Conservation (phyloP, 139 green algal species). For the Yamagishiella unicocca region DNA sequence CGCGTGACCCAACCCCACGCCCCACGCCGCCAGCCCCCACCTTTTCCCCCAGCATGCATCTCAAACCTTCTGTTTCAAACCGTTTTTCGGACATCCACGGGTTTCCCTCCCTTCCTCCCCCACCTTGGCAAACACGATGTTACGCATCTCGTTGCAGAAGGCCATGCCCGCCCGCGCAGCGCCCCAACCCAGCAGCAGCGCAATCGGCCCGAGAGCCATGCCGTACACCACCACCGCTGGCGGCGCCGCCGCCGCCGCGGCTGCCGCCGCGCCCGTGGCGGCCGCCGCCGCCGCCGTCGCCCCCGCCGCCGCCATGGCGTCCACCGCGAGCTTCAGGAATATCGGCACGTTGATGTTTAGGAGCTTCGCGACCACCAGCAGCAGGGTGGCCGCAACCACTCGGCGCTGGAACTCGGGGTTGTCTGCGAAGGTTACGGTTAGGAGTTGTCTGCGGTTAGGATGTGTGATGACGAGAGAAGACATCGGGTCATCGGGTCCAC, state of each 20-base stretch:
- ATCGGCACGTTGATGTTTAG: conserved; percentile 92
- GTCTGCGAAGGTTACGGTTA: no score
- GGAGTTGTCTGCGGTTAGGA: no score
- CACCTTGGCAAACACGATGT: conserved; percentile 94
- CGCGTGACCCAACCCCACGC: background rate
- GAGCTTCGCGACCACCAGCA: conserved; percentile 83
- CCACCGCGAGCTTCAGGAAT: conserved; percentile 95
- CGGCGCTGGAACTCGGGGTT: conserved; percentile 75
- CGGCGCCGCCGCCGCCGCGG: background rate
- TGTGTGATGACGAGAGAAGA: background rate
- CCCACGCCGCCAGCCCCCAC: background rate
- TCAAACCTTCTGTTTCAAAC: no score
- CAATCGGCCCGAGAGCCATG: conserved; percentile 71
- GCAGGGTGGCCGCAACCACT: conserved; percentile 68
- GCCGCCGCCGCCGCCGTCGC: background rate
- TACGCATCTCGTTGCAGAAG: conserved; percentile 88
- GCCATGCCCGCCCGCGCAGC: conserved; percentile 70
- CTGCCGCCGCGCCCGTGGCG: background rate
- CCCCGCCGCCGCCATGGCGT: conserved; percentile 74
- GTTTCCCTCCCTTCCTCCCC: background rate
- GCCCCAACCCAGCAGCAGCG: conserved; percentile 77
- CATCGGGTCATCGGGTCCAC: no score
- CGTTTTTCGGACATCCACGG: no score
- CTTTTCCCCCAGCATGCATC: no score
- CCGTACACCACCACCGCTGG: conserved; percentile 15